Evolutionary conservation across 148 eudicot species (phyloP), one percentile per base, ranked within the genome.

Genomic region (Pouteria glomerata): DNA sequence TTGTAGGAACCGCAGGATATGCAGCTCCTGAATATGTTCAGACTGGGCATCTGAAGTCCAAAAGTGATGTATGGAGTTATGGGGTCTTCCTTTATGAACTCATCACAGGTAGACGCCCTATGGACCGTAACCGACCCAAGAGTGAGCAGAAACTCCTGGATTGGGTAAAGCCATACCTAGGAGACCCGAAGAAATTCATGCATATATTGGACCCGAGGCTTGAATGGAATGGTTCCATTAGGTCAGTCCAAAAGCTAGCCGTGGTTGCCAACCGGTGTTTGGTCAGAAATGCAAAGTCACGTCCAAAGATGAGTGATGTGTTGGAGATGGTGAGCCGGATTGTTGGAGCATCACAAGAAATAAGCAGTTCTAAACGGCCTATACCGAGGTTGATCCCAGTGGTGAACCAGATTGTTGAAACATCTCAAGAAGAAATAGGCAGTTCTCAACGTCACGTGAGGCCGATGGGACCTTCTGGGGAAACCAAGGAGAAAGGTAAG

Each of bases 11-110:
- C 7, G 66, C 79, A 80, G 92, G 97, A 68, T 92, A 92, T 61
- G 97, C 97, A 59, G 97, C 97, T 59, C 97, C 97, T 26, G 97
- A 92, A 87, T 88, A 88, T 73, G 72, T 88, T 58, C 76, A 83
- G 73, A 88, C 89, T 8, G 92, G 92, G 31, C 89, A 86, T 63
- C 79, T 88, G 37, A 88, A 87, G 27, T 69, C 70, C 82, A 85
- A 82, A 73, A 88, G 78, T 53, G 92, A 88, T 61, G 87, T 88
- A 8, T 88, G 88, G 87, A 82, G 92, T 66, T 88, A 85, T 26
- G 92, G 92, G 19, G 82, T 88, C 56, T 88, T 88, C 81, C 89
- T 88, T 10, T 88, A 88, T 55, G 92, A 88, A 74, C 87, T 88
- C 51, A 88, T 88, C 64, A 88, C 92, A 11, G 92, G 92, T 16